Conservation (phyloP, 192 early-diverging fungal genomes). For the Diversispora eburnea region DNA sequence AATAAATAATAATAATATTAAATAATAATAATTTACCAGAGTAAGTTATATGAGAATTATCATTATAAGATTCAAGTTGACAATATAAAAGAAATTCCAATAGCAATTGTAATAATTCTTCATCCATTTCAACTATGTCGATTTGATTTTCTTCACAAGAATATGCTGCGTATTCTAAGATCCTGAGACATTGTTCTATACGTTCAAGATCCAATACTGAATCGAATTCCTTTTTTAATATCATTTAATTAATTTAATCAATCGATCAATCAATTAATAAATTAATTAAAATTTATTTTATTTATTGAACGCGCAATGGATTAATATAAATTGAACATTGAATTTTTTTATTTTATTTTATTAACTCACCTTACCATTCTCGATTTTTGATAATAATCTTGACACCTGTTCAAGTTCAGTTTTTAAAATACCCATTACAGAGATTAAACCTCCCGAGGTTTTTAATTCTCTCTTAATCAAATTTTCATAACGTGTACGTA, state of each 20-base stretch:
- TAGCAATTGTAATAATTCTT: constrained; percentile 22
- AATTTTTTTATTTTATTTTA: background rate
- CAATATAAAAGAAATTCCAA: constrained; percentile 30
- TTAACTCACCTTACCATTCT: constrained; percentile 23
- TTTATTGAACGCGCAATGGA: no score
- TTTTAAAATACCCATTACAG: constrained; percentile 13
- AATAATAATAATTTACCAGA: background rate
- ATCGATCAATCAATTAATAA: background rate
- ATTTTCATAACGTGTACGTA: constrained; percentile 17
- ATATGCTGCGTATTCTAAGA: constrained; percentile 1
- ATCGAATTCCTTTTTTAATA: background rate
- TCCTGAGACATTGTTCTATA: constrained; percentile 19
- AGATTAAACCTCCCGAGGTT: background rate
- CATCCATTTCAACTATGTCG: constrained; percentile 11
- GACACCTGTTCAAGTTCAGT: constrained; percentile 3
- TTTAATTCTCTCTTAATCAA: constrained; percentile 5
- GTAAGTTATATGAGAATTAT: background rate
- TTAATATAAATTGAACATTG: background rate
- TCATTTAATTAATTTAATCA: background rate
- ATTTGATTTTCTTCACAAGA: constrained; percentile 26
- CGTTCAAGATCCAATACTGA: background rate
- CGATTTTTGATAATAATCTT: background rate
- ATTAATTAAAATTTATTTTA: no score
- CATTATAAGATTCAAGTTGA: constrained; percentile 18
- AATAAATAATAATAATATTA: background rate